Conservation (phyloP, 441 rosid genomes). For the Eutrema salsugineum region DNA sequence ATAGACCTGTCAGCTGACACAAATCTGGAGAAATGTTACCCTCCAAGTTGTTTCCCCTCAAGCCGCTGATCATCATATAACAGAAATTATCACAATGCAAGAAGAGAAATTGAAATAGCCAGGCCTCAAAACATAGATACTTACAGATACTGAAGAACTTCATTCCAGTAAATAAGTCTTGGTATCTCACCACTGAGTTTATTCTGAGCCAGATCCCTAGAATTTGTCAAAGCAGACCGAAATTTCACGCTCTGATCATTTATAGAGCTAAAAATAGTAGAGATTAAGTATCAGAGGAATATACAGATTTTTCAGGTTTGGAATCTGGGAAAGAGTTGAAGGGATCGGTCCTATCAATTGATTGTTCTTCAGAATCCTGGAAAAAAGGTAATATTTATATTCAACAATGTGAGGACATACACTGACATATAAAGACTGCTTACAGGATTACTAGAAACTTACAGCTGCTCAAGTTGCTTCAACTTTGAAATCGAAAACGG, state of each 20-base stretch:
- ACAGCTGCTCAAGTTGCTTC: slow-evolving; percentile 78
- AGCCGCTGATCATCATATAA: slow-evolving; percentile 47
- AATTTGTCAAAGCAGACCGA: slow-evolving; percentile 1
- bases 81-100: not conserved
- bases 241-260: not conserved
- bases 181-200: slow-evolving; percentile 89
- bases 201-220: slow-evolving; percentile 89
- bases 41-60: slow-evolving; percentile 83
- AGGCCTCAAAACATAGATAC: slow-evolving; percentile 20
- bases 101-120: not conserved
- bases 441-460: slow-evolving; percentile 31
- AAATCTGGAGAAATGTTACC: slow-evolving; percentile 82
- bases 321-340: slow-evolving; percentile 87
- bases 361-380: slow-evolving; percentile 79
- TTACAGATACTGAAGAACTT: slow-evolving; percentile 95
- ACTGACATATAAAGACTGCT: not conserved
- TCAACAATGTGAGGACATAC: not conserved
- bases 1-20: slow-evolving; percentile 88
- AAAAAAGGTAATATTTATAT: not conserved
- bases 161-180: slow-evolving; percentile 94
- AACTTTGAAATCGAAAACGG: slow-evolving; percentile 87
- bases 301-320: slow-evolving; percentile 81
- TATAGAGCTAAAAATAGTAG: not conserved
- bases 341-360: slow-evolving; percentile 87
- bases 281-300: slow-evolving; percentile 18